Evolutionary conservation across 176 grass and related monocot genomes (phyloP), one percentile per base, ranked within the genome.

Genomic region (Aegilops bicornis): DNA sequence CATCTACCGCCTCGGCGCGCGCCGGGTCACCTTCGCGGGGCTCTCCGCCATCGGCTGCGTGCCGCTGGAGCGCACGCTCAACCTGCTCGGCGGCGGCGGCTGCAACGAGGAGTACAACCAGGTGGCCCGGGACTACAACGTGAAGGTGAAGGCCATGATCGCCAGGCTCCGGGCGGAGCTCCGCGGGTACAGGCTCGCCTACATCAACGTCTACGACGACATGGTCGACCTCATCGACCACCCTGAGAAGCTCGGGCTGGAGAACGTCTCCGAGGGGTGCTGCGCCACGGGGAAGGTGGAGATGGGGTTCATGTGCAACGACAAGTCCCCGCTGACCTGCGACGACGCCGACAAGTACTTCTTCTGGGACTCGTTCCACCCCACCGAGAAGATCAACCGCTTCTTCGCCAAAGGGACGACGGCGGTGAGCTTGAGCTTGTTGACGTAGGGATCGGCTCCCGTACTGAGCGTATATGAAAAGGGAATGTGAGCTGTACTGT

Each of bases 291-390:
- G 95, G 36, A 92, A 43, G 70, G 79, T 90, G 16, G 95, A 97
- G 78, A 94, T 97, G 92, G 87, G 92, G 4, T 89, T 79, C 75
- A 7, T 94, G 4, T 97, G 95, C 86, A 94, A 92, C 1, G 87
- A 90, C 11, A 20, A 77, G 31, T 33, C 1, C 42, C 84, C 90
- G 1, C 15, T 77, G 16, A 97, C 95, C 2, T 97, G 95, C 66
- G 1, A 64, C 0, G 90, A 97, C 50, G 90, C 95, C 1, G 66
- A 65, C 72, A 94, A 89, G 79, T 97, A 94, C 76, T 75, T 92
- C 66, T 97, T 97, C 85, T 97, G 94, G 94, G 94, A 97, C 79
- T 87, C 94, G 12, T 97, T 97, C 84, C 95, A 97, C 62, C 95
- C 95, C 2, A 94, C 95, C 0, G 86, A 97, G 83, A 97, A 94